phyloP scores from a whole-genome alignment of 2,329 filamentous ascomycete species.

The Verticillium zaregamsianum region DNA sequence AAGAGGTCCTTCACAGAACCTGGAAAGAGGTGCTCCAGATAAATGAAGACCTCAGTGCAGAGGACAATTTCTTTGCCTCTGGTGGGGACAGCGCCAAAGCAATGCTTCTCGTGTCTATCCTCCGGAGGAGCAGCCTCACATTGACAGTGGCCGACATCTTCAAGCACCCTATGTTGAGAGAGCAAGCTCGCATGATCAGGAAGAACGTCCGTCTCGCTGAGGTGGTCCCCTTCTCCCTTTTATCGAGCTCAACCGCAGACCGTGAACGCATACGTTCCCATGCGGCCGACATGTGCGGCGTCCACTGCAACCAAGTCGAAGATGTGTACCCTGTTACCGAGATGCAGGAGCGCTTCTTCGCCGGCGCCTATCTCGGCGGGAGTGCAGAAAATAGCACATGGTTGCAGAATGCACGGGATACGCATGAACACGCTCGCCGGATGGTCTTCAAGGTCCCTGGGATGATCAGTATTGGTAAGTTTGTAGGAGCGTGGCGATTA shows the following conservation, averaged over 20 bases:
- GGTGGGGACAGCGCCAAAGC: slow-evolving; percentile 42
- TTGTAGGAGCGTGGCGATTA: neutral
- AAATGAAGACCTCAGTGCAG: slow-evolving; percentile 39
- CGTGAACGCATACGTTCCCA: neutral
- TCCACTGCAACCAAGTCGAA: neutral
- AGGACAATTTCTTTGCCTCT: slow-evolving; percentile 56
- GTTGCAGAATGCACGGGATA: neutral
- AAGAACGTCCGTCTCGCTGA: neutral
- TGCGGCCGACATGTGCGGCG: neutral
- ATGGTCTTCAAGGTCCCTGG: neutral
- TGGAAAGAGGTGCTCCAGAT: slow-evolving; percentile 33
- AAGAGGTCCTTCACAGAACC: slow-evolving; percentile 8
- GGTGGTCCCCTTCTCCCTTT: neutral
- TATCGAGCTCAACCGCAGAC: neutral
- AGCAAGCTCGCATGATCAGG: neutral
- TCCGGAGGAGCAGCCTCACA: neutral
- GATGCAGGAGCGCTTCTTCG: slow-evolving; percentile 2
- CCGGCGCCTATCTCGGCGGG: neutral
- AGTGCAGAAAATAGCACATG: neutral
- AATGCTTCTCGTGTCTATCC: neutral
- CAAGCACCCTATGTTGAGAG: slow-evolving; percentile 4
- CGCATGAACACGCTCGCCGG: neutral
- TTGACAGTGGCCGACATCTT: slow-evolving; percentile 13
- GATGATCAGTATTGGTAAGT: neutral
- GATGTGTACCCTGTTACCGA: neutral